Base-by-base conservation (phyloP, 371 early-diverging fungal genomes). In the Parasitella parasitica region DNA sequence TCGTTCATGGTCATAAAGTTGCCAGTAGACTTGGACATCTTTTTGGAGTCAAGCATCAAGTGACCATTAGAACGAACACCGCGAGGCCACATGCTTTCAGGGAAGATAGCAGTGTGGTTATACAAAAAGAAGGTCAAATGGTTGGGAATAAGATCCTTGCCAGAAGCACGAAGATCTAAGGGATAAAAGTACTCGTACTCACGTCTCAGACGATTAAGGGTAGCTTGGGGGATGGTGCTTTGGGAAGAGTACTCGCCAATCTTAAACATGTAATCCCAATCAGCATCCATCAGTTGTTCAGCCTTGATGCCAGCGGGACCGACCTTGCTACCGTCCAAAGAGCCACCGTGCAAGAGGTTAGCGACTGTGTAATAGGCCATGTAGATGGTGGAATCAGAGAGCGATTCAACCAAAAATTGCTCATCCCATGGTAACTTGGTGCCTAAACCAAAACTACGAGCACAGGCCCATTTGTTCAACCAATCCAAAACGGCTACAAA, bases 21-120 rank as follows among this genome's bases (percentile, higher is more conserved):
- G 50, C 99, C 99, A n/a, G 97, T 97, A 43, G 94, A 94, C 86
- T 99, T 99, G 72, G 96, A 90, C 99, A 99, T 99, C 88, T 99
- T 99, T 53, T 96, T 94, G 57, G 89, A 82, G 81, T 99, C 99
- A 61, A 99, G 78, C 81, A 99, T 77, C 79, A 99, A 83, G 77
- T 99, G 98, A 36, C 99, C 99, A 82, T 99, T 99, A 64, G 92
- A 89, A 54, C 98, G 95, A 50, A 99, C 85, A 61, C 85, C 86
- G 30, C 77, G 81, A 3, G 99, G 99, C 99, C 99, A 99, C 67
- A 91, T 85, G 41, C 89, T 78, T 74, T 92, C 87, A 46, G 93
- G 92, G 90, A 99, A 99, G 50, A 99, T 76, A 24, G 99, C 98
- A 27, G 94, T 92, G 80, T 99, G 99, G 84, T 97, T 97, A 80